Conservation (phyloP, 1,139 yeast species). For the Nakaseomyces uthaithaninus region DNA sequence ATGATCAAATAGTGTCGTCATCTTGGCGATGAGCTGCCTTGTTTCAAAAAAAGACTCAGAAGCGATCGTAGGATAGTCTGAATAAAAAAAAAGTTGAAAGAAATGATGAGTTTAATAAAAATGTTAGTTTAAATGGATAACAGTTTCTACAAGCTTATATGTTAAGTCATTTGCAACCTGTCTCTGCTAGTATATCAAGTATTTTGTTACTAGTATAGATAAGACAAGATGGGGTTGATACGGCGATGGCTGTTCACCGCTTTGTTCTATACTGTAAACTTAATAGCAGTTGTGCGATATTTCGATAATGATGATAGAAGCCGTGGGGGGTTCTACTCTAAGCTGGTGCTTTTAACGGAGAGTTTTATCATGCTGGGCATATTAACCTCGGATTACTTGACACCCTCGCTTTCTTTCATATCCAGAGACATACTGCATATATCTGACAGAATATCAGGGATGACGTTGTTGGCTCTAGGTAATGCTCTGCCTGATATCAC, state of each 20-base stretch:
- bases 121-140: too few relatives aligned
- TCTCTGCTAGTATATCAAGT: too few relatives aligned
- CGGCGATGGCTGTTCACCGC: conserved; percentile 11
- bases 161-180: too few relatives aligned
- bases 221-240: conserved; percentile 7
- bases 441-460: conserved; percentile 76
- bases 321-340: conserved; percentile 13
- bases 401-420: conserved; percentile 27
- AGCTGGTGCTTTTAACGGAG: conserved; percentile 17
- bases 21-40: too few relatives aligned
- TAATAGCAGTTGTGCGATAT: conserved; percentile 7
- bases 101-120: too few relatives aligned
- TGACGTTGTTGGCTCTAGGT: conserved; percentile 82
- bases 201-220: background rate
- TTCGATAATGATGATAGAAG: conserved; percentile 6
- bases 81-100: too few relatives aligned
- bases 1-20: too few relatives aligned
- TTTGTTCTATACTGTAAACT: conserved; percentile 12
- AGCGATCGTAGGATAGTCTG: too few relatives aligned
- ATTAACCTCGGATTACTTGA: conserved; percentile 28
- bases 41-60: too few relatives aligned
- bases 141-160: too few relatives aligned
- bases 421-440: conserved; percentile 40
- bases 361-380: conserved; percentile 27
- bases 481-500: conserved; percentile 89